Evolutionary conservation across 1,139 yeast species (phyloP), one percentile per base, ranked within the genome.

Genomic region (Protomyces lactucae-debilis): DNA sequence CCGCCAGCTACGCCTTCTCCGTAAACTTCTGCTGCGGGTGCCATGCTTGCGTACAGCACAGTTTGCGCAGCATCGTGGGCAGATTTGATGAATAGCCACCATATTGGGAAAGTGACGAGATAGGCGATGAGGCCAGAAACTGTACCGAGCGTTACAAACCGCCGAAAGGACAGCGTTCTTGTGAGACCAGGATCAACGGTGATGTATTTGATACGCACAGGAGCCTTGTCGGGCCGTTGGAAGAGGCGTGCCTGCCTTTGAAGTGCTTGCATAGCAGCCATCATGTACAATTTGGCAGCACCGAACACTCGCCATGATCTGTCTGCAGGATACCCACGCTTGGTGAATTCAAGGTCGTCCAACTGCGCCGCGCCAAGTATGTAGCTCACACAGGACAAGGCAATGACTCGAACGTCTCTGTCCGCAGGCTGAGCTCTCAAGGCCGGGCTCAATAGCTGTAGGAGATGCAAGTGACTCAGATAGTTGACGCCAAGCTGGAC

Each of bases 171-270:
- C 1, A 95, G 88, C 1, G 96, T 85, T 71, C 98, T 81, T 86
- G 89, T 88, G 59, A 92, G 71, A 0, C 99, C 99, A 0, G 99
- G 99, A 72, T 93, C 95, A 3, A 88, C 95, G 67, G 89, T 71
- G 66, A 86, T 81, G n/a, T 90, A 80, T 60, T 86, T 82, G 18
- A 89, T 85, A 71, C 87, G 88, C 71, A 70, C 80, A 1, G 88
- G 87, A 37, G 86, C 83, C 68, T 80, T 78, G 71, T 89, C 96
- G 37, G 84, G 80, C 45, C 92, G 79, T 70, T 83, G 84, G 69
- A 82, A 84, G 3, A 72, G 72, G 52, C 79, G 79, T 64, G 90
- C 73, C 67, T 85, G 79, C 61, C 85, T 79, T 76, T 92, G 98
- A 71, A 82, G 84, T 71, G 88, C 95, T 70, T 82, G 81, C 12